These are phyloP conservation scores for Eruca vesicaria DNA, from an alignment of 441 rosid genomes.

Conservation along the genomic window DNA sequence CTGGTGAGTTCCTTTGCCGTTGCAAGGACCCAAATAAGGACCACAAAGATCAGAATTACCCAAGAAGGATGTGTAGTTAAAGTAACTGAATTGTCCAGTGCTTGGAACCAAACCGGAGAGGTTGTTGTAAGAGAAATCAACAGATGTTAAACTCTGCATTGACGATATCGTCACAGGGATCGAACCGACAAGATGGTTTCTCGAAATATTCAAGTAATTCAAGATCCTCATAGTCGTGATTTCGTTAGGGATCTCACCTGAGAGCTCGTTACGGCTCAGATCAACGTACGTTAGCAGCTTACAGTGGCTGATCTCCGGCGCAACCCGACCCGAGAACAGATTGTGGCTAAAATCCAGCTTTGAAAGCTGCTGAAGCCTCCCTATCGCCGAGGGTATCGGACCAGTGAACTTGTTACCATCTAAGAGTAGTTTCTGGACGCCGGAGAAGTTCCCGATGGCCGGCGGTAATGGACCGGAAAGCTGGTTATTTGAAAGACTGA, in stretches of 20 bases:
- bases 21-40: conserved; percentile 74
- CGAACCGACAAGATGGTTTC: conserved; percentile 68
- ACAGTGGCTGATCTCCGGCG: conserved; percentile 74
- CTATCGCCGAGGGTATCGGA: conserved; percentile 68
- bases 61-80: conserved; percentile 82
- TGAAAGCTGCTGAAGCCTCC: conserved; percentile 73
- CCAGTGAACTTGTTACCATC: conserved; percentile 82
- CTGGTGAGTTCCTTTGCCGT: conserved; percentile 45
- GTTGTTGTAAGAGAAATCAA: conserved; percentile 91
- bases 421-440: conserved; percentile 77
- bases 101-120: conserved; percentile 89
- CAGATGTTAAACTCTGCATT: conserved; percentile 89
- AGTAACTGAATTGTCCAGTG: conserved; percentile 87
- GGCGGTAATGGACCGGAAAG: conserved; percentile 70
- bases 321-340: conserved; percentile 57
- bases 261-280: conserved; percentile 78
- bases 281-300: conserved; percentile 79
- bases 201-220: conserved; percentile 86
- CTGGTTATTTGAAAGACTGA: conserved; percentile 74
- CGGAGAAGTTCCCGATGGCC: conserved; percentile 64
- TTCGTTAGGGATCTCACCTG: conserved; percentile 76
- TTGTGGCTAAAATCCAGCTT: conserved; percentile 81
- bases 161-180: conserved; percentile 68
- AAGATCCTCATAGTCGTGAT: conserved; percentile 77
- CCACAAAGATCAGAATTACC: conserved; percentile 88